phyloP scores from a whole-genome alignment of 208 protist species.

The Tritrichomonas foetus region DNA sequence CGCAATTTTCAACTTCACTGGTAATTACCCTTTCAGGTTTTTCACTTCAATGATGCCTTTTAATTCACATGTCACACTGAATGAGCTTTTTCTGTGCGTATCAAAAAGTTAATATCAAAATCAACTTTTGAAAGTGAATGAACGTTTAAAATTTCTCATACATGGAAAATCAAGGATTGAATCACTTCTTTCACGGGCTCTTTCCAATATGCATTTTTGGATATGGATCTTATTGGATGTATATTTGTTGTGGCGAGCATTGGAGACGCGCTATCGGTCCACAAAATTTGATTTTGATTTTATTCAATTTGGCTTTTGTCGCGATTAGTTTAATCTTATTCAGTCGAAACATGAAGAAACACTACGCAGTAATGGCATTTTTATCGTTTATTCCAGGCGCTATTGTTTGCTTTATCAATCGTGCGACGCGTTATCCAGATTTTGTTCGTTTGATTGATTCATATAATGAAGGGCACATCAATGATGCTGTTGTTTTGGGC shows the following conservation, averaged over 20 bases:
- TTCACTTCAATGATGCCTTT: too few relatives aligned
- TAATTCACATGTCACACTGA: too few relatives aligned
- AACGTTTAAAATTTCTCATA: too few relatives aligned
- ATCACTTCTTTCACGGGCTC: too few relatives aligned
- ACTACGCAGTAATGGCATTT: neutral
- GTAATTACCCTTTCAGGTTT: too few relatives aligned
- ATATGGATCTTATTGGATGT: neutral
- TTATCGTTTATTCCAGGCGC: neutral
- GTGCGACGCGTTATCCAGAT: neutral
- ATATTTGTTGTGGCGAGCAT: constrained; percentile 18
- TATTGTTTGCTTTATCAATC: neutral
- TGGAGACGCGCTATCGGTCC: neutral
- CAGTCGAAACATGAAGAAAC: neutral
- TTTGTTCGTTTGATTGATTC: neutral
- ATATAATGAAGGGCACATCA: neutral
- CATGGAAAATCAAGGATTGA: too few relatives aligned
- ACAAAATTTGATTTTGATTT: neutral
- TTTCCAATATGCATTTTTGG: neutral
- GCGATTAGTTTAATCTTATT: neutral
- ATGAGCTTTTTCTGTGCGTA: too few relatives aligned
- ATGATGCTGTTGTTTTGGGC: neutral
- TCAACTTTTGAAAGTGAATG: too few relatives aligned
- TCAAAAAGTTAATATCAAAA: too few relatives aligned
- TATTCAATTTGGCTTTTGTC: neutral
- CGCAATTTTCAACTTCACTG: too few relatives aligned